Base-by-base conservation (phyloP, 75 land plant genomes). In the Ceratopteris richardii region DNA sequence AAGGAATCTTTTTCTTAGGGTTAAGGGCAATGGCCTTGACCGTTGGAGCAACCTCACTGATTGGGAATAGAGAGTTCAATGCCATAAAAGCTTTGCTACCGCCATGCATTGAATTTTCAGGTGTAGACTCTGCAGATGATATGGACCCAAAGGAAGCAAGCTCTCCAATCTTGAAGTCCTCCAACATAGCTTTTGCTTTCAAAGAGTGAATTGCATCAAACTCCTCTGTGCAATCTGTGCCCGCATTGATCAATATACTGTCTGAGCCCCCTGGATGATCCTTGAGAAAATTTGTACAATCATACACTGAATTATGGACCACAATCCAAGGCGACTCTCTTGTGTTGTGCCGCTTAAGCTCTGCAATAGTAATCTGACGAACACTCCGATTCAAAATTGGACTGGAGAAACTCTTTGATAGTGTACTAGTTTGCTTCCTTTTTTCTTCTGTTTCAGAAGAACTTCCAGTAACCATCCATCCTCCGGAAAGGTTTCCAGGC, bases 261-360 rank as follows among this genome's bases (percentile, higher is more conserved):
- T n/a, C n/a, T n/a, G n/a, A 46, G 2, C 98, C 98, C 19, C 98
- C 98, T 0, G 98, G 98, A 40, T 93, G 98, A 57, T 93, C 98
- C 12, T 76, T 74, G 56, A 93, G 73, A 70, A 93, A 93, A 10
- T 39, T 39, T 16, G 98, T 93, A 74, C 98, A 93, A 57, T 93
- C 98, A 71, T 93, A 93, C 48, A 93, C 82, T 40, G 71, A 69
- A 67, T 74, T 77, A 62, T 86, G 86, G 61, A 93, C 80, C 39
- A 85, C 63, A 60, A 93, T 89, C 93, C 96, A 89, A 0, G 80
- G 71, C 1, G 90, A 89, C 1, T 82, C 87, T 4, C 64, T 22
- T 4, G 87, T 76, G 74, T 62, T 59, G 87, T 89, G 96, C 50
- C 73, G 76, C 51, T 67, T 54, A 40, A 93, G 87, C 54, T 93